Conservation (phyloP, 805 yeast genomes). For the Starmerella vaccinii region DNA sequence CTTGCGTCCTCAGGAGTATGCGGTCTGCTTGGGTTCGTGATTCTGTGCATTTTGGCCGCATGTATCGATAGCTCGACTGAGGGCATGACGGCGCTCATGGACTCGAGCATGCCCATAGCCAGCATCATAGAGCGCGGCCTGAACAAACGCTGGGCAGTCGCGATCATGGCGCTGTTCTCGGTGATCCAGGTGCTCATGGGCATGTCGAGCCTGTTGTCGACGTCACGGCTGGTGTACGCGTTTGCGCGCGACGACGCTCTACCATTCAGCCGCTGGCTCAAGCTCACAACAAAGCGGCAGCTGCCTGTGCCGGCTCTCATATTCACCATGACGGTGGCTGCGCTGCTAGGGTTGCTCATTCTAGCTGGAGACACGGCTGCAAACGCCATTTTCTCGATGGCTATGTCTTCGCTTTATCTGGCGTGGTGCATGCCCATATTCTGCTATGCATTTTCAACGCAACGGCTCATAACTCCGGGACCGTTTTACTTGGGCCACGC, state of each 20-base stretch:
- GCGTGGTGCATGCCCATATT: constrained; percentile 56
- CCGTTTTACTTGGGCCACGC: constrained; percentile 50
- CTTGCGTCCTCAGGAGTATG: constrained; percentile 47
- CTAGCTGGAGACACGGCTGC: constrained; percentile 53
- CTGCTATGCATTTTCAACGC: constrained; percentile 36
- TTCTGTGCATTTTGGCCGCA: constrained; percentile 40
- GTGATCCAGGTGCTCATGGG: constrained; percentile 60
- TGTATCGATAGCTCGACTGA: constrained; percentile 34
- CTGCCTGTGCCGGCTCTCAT: constrained; percentile 57
- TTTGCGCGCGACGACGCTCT: constrained; percentile 68
- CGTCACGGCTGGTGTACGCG: constrained; percentile 64
- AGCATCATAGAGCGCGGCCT: constrained; percentile 52
- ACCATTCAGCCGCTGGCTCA: constrained; percentile 48
- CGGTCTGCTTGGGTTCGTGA: constrained; percentile 48
- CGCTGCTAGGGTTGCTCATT: constrained; percentile 47
- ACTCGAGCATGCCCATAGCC: constrained; percentile 52
- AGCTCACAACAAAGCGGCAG: constrained; percentile 39
- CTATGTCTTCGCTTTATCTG: constrained; percentile 51
- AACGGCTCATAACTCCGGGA: constrained; percentile 41
- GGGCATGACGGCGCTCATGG: constrained; percentile 30
- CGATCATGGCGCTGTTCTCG: constrained; percentile 48
- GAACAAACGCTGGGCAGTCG: constrained; percentile 57
- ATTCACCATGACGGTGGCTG: constrained; percentile 41
- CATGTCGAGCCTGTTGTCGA: constrained; percentile 50
- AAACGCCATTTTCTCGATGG: constrained; percentile 53